Conservation (phyloP, 768 basidiomycete genomes). For the Butyriboletus loyo region DNA sequence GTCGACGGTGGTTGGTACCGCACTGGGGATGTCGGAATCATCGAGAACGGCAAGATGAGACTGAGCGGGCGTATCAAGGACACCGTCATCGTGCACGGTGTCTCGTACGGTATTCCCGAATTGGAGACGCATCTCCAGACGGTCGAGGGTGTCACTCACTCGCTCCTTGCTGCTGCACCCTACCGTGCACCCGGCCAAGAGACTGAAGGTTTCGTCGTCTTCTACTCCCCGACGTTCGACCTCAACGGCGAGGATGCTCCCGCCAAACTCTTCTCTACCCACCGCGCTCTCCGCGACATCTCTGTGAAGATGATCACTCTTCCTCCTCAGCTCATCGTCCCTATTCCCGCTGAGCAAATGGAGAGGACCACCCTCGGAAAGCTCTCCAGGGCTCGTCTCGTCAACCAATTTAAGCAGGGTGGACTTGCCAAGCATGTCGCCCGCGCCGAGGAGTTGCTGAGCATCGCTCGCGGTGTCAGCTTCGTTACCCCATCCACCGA, state of each 20-base stretch:
- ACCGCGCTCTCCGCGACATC: conserved; percentile 30
- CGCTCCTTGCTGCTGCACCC: conserved; percentile 34
- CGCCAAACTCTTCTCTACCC: conserved; percentile 23
- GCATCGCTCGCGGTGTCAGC: conserved; percentile 19
- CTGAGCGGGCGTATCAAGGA: conserved; percentile 1
- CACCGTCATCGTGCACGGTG: background rate
- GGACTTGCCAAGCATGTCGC: conserved; percentile 29
- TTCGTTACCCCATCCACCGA: conserved; percentile 21
- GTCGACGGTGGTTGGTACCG: conserved; percentile 52
- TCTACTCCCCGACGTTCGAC: conserved; percentile 31
- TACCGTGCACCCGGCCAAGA: conserved; percentile 36
- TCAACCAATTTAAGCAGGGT: conserved; percentile 36
- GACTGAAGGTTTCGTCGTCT: conserved; percentile 40
- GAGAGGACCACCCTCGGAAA: conserved; percentile 46
- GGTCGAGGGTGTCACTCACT: conserved; percentile 32
- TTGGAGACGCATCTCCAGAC: conserved; percentile 37
- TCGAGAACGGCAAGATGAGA: conserved; percentile 33
- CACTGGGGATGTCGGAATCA: conserved; percentile 53
- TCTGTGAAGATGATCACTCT: conserved; percentile 28
- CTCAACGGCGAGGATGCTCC: conserved; percentile 25
- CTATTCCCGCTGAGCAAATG: conserved; percentile 29
- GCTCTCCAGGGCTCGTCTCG: conserved; percentile 38
- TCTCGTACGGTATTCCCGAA: conserved; percentile 13
- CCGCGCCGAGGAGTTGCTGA: conserved; percentile 26
- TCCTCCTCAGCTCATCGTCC: background rate